Evolutionary conservation across 441 rosid genomes (phyloP).

Genomic region (Eutrema salsugineum): DNA sequence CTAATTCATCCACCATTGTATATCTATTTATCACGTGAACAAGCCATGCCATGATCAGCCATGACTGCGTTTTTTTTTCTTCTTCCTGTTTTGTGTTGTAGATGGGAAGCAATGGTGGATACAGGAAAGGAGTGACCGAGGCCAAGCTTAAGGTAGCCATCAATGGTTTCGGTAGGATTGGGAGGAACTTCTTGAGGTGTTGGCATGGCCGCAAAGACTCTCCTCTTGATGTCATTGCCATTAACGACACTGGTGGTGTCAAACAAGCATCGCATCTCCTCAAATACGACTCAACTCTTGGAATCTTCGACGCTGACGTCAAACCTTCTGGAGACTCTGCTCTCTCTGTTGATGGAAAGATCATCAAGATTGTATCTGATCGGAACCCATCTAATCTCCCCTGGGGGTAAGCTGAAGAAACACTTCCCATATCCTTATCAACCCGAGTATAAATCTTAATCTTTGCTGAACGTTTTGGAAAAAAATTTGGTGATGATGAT

Average conservation of each 20-base stretch:
- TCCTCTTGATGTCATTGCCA: constrained; percentile 85
- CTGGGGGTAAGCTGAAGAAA: constrained; percentile 59
- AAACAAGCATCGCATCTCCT: constrained; percentile 98
- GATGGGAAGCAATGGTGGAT: constrained; percentile 68
- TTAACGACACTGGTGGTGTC: constrained; percentile 94
- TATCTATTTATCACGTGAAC: neutral
- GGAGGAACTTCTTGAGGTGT: constrained; percentile 95
- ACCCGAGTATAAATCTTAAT: neutral
- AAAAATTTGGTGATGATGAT: constrained; percentile 2
- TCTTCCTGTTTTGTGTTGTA: neutral
- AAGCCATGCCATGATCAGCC: constrained; percentile 17
- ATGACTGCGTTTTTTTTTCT: neutral
- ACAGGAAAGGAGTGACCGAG: constrained; percentile 72
- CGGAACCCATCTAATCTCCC: constrained; percentile 83
- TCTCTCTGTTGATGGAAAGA: constrained; percentile 94
- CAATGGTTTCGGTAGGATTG: constrained; percentile 96
- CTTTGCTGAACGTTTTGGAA: neutral
- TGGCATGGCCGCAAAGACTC: constrained; percentile 97
- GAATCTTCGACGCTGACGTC: constrained; percentile 91
- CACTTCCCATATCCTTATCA: neutral
- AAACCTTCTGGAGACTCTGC: constrained; percentile 71
- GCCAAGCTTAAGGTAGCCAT: constrained; percentile 95
- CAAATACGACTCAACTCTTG: constrained; percentile 94
- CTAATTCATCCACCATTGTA: constrained; percentile 54
- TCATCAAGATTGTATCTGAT: constrained; percentile 81